Evolutionary conservation across 768 basidiomycete genomes (phyloP).

Genomic region (Leucocoprinus sp.): DNA sequence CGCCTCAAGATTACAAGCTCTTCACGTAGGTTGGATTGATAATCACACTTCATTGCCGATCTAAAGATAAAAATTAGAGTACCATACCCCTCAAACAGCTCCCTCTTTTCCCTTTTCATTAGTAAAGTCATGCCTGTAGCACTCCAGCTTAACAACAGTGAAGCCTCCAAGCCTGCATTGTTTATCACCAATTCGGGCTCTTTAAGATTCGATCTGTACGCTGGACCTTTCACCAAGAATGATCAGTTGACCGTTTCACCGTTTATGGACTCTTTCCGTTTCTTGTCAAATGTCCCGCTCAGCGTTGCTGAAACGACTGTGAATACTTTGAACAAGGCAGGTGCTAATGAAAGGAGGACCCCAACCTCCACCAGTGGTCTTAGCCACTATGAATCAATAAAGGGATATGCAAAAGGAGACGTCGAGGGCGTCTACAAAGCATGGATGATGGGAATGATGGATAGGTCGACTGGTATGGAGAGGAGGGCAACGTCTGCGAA

Average conservation of each 20-base stretch:
- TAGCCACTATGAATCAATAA: conserved; percentile 22
- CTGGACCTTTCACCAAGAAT: conserved; percentile 69
- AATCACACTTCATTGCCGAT: too few species aligned
- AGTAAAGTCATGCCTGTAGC: conserved; percentile 47
- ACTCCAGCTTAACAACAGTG: conserved; percentile 55
- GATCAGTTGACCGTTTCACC: conserved; percentile 74
- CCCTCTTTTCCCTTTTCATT: conserved; percentile 51
- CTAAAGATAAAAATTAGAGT: too few species aligned
- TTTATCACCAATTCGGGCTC: conserved; percentile 59
- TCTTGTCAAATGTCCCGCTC: conserved; percentile 46
- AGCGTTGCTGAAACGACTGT: conserved; percentile 46
- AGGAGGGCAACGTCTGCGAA: conserved; percentile 37
- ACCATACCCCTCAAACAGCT: conserved; percentile 55
- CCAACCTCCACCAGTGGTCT: conserved; percentile 17
- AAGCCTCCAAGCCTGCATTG: conserved; percentile 50
- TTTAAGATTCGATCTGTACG: conserved; percentile 58
- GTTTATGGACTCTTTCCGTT: conserved; percentile 57
- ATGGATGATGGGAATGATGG: conserved; percentile 61
- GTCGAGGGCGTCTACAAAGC: conserved; percentile 41
- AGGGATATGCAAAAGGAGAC: conserved; percentile 39
- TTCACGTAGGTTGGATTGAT: conserved; percentile 49
- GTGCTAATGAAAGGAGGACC: conserved; percentile 23
- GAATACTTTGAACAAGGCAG: conserved; percentile 40
- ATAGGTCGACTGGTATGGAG: conserved; percentile 26
- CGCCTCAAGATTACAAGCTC: conserved; percentile 71